Conservation (phyloP, 2,329 filamentous ascomycete species). For the Paraphoma chrysanthemicola region DNA sequence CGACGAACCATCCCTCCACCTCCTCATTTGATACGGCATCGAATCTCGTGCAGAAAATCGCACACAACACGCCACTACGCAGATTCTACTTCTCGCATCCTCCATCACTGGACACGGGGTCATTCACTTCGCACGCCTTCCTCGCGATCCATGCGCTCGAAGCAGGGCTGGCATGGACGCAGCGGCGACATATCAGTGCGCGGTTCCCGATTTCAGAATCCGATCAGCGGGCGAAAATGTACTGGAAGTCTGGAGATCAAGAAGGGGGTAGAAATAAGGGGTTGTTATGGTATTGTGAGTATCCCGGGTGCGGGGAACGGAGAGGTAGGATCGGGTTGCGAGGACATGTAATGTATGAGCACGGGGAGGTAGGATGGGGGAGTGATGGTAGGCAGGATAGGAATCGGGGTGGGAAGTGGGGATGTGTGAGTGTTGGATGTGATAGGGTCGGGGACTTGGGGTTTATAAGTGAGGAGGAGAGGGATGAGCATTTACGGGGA, state of each 20-base stretch:
- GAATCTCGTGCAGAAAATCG: not conserved
- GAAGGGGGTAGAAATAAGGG: not conserved
- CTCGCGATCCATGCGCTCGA: constrained; percentile 3
- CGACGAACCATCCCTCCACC: not conserved
- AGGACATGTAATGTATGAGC: not conserved
- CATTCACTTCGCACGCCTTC: not conserved
- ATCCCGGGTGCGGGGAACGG: not conserved
- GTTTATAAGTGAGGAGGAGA: not conserved
- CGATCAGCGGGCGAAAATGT: not conserved
- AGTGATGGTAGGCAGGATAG: not conserved
- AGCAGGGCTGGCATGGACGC: not conserved
- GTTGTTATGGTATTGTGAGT: not conserved
- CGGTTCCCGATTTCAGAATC: not conserved
- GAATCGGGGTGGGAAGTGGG: not conserved
- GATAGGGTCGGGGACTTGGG: constrained; percentile 1
- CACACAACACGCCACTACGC: not conserved
- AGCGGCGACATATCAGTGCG: not conserved
- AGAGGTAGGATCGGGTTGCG: not conserved
- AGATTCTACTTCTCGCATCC: not conserved
- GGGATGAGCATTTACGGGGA: constrained; percentile 2
- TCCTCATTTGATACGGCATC: too few relatives aligned
- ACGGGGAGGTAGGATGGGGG: not conserved
- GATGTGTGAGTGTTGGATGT: not conserved
- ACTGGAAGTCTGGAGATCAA: not conserved
- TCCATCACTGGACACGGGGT: not conserved